Percentiles rank a stretch among this genome's conserved stretches.
phyloP scores from a whole-genome alignment of 208 protist species.

The Strigomonas culicis region DNA sequence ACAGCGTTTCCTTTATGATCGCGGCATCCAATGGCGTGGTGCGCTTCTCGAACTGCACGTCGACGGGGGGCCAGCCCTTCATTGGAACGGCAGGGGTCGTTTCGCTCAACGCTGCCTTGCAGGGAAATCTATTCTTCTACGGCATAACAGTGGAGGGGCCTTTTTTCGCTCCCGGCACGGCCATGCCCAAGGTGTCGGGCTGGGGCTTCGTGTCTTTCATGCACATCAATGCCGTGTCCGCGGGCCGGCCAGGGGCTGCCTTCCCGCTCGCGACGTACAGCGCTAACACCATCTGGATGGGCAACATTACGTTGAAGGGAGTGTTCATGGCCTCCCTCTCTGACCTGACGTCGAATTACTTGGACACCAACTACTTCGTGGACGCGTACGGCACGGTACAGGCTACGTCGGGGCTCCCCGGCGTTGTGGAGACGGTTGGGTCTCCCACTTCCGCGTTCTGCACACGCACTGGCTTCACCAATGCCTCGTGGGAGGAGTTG shows the following conservation, averaged over 20 bases:
- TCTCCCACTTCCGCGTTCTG: background rate
- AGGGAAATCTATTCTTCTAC: background rate
- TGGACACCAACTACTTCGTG: background rate
- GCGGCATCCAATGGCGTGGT: background rate
- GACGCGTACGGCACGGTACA: background rate
- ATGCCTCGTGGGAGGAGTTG: background rate
- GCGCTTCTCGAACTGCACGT: background rate
- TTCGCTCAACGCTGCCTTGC: background rate
- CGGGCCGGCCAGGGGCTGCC: background rate
- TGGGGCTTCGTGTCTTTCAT: background rate
- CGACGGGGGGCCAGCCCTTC: background rate
- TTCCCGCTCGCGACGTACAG: background rate
- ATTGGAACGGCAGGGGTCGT: background rate
- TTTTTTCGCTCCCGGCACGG: background rate
- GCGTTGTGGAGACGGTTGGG: background rate
- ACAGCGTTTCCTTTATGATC: background rate
- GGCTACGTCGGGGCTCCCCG: background rate
- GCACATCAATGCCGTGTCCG: background rate
- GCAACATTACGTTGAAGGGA: slow-evolving; percentile 3
- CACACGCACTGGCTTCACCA: background rate
- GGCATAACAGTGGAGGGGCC: background rate
- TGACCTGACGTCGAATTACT: too few relatives aligned
- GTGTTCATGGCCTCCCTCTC: too few relatives aligned
- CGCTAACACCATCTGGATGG: background rate
- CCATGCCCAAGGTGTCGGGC: background rate